Base-by-base conservation (phyloP, 179 eudicot species). In the Actinidia chinensis region DNA sequence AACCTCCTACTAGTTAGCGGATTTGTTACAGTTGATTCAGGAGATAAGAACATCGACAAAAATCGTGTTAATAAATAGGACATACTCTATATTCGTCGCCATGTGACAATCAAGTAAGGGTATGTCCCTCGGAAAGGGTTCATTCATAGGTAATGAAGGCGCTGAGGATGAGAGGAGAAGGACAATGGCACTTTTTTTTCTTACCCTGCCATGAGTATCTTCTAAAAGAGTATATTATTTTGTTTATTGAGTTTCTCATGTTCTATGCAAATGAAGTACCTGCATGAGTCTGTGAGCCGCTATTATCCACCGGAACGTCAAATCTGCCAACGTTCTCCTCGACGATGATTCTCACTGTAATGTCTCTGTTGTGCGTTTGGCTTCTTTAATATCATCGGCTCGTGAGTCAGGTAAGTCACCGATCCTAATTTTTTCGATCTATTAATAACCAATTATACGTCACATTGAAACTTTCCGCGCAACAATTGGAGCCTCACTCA, bases 321-420 rank as follows among this genome's bases (percentile, higher is more conserved):
- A 95, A 82, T 87, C 99, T 54, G 89, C 85, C 28, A 95, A 95
- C 85, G 87, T 95, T 85, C 96, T 95, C 73, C 96, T 95, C 51
- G 94, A 95, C 79, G 99, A 95, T 75, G 98, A 92, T n/a, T 55
- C 91, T 92, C 42, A n/a, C 83, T 71, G 96, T 95, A 64, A 83
- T 74, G 94, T 93, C 83, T 95, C 99, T 68, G 99, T 86, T 95
- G 99, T 84, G 98, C n/a, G 99, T 55, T 88, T 95, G 86, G 94
- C 93, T 69, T 77, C 97, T 60, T 83, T 95, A 80, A 92, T 91
- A 73, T 84, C 91, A 73, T 85, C 93, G 93, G 97, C 68, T 82
- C 68, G 99, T 89, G 42, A 95, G n/a, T 78, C 99, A 95, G 98
- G 99, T 91, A 85, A 83, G 71, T 52, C 43, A 22, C n/a, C 56